Percentiles rank a stretch among this genome's conserved stretches.
These are phyloP conservation scores for Saccharomyces uvarum DNA, from an alignment of 1,139 yeast genomes.

Conservation along the genomic window DNA sequence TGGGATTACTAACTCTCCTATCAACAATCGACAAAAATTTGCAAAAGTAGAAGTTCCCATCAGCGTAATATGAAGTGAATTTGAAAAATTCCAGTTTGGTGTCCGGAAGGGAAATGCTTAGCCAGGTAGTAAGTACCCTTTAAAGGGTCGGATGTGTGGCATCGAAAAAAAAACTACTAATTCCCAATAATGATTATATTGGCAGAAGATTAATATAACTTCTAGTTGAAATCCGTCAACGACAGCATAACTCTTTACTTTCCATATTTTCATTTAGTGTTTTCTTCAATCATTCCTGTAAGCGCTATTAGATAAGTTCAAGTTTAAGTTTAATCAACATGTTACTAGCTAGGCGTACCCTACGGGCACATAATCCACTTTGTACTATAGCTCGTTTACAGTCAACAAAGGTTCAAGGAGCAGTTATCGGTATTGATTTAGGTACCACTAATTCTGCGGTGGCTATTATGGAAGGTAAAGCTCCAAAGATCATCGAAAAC, in stretches of 20 bases:
- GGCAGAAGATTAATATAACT: background rate
- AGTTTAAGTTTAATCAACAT: background rate
- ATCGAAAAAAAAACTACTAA: background rate
- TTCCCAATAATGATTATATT: background rate
- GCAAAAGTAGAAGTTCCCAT: background rate
- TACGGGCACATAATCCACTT: background rate
- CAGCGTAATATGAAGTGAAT: background rate
- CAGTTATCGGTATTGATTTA: conserved; percentile 95
- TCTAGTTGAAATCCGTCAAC: background rate
- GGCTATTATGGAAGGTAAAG: conserved; percentile 94
- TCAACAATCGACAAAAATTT: background rate
- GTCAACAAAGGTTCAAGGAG: conserved; percentile 43
- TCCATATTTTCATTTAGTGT: background rate
- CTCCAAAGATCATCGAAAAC: conserved; percentile 94
- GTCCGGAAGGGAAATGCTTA: background rate
- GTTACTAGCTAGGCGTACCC: background rate
- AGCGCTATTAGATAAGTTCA: background rate
- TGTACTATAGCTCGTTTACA: conserved; percentile 30
- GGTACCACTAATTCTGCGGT: conserved; percentile 99
- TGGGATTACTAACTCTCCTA: background rate
- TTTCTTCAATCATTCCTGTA: background rate
- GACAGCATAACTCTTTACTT: background rate
- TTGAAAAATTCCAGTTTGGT: background rate
- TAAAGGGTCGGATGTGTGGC: background rate
- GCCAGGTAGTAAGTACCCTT: background rate